Evolutionary conservation across 768 basidiomycete species (phyloP), one percentile per base, ranked within the genome.

Genomic region (Rhodotorula diobovata): DNA sequence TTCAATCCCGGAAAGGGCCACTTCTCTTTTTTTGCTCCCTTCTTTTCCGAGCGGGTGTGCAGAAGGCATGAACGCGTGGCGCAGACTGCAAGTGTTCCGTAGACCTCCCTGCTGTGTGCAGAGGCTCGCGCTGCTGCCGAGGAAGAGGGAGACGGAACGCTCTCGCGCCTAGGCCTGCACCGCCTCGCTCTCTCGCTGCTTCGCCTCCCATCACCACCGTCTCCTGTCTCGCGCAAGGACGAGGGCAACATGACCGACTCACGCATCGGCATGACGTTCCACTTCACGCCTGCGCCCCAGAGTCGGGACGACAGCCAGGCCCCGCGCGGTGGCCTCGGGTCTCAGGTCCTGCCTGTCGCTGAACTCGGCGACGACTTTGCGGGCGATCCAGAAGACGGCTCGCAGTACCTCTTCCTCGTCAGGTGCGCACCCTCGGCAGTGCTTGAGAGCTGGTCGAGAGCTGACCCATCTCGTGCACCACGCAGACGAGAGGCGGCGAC

Each of bases 301-400:
- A 55, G 61, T 2, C 61, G 45, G 8, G 46, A 45, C 41, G 46
- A 61, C 10, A 68, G 73, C 34, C 43, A 64, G 10, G 74, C 74
- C 1, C 76, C 74, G 10, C 54, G 74, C 48, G 76, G 76, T 10
- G 76, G 76, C 18, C 54, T 61, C 54, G 76, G 75, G 7, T 72
- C 70, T n/a, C 79, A 80, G 58, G 79, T 77, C 14, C 73, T 82
- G 32, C 81, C 81, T 4, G 78, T 81, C 8, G 81, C 79, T 1
- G 73, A 78, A 2, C 67, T 81, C 23, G 76, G 71, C 16, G 76
- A 74, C 18, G 80, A 80, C 68, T 80, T 77, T 55, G 76, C 77
- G 28, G 81, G 81, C 20, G 66, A 63, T 20, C 78, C 79, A 23
- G 63, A 72, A 53, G 80, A 81, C 53, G 81, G 81, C 30, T 70